Percentiles rank a stretch among this genome's conserved stretches.
Conservation (phyloP, 495 filamentous ascomycete genomes). For the Apiosordaria backusii region DNA sequence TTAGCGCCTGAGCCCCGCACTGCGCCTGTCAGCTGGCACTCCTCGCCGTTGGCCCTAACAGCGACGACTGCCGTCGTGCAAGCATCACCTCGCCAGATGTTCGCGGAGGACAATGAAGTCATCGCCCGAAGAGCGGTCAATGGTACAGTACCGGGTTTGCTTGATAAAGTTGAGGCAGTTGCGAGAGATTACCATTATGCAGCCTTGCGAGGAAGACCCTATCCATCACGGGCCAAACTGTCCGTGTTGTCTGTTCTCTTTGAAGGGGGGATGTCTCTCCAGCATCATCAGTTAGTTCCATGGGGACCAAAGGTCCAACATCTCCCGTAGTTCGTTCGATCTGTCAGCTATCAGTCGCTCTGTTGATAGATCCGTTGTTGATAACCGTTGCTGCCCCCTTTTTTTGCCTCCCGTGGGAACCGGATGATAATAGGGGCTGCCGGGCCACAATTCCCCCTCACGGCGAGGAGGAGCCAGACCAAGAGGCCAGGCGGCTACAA, state of each 20-base stretch:
- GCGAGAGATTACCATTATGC: neutral
- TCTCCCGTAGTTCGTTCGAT: neutral
- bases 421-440: too few species aligned
- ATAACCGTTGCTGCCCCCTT: neutral
- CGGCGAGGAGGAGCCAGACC: neutral
- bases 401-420: neutral
- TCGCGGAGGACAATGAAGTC: conserved; percentile 6
- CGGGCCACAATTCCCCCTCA: neutral
- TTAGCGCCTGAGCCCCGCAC: conserved; percentile 7
- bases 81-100: too few species aligned
- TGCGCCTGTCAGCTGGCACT: neutral
- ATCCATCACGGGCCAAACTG: neutral
- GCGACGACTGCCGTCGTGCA: neutral
- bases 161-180: neutral
- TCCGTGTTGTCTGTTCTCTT: too few species aligned
- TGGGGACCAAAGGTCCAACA: too few species aligned
- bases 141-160: conserved; percentile 1
- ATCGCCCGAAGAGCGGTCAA: conserved; percentile 16
- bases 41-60: neutral
- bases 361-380: neutral
- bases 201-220: neutral
- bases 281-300: too few species aligned
- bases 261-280: too few species aligned
- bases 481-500: conserved; percentile 1
- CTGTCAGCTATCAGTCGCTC: neutral